These are phyloP conservation scores for Tricladium varicosporioides DNA, from an alignment of 2,329 filamentous ascomycete species.

Conservation along the genomic window DNA sequence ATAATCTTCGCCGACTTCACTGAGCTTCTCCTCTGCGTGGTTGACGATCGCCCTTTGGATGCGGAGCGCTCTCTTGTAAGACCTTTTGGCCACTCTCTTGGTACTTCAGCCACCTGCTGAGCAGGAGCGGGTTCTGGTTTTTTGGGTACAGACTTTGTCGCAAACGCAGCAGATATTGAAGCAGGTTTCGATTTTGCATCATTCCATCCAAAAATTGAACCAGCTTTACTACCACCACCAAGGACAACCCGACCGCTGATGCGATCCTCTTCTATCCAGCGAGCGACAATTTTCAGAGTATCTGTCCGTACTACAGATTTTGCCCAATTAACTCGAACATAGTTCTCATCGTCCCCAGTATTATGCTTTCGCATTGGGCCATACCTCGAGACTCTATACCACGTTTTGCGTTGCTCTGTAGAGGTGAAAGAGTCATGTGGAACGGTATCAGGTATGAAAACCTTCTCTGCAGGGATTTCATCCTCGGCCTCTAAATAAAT, in stretches of 20 bases:
- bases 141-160: conserved; percentile 17
- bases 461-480: conserved; percentile 21
- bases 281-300: conserved; percentile 56
- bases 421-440: conserved; percentile 49
- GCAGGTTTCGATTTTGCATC: conserved; percentile 51
- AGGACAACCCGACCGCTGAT: conserved; percentile 50
- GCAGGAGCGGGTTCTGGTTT: conserved; percentile 11
- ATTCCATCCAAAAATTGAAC: conserved; percentile 58
- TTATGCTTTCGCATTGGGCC: conserved; percentile 58
- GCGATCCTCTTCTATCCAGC: conserved; percentile 66
- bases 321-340: conserved; percentile 56
- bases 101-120: conserved; percentile 19
- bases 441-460: conserved; percentile 29
- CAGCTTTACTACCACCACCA: conserved; percentile 45
- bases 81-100: conserved; percentile 29
- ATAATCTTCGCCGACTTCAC: conserved; percentile 12
- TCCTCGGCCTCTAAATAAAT: conserved; percentile 28
- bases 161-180: conserved; percentile 39
- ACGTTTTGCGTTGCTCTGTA: conserved; percentile 58
- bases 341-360: conserved; percentile 56
- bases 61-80: conserved; percentile 18
- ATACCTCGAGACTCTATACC: conserved; percentile 62
- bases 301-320: conserved; percentile 52
- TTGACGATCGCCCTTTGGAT: conserved; percentile 20
- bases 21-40: conserved; percentile 23